These are phyloP conservation scores for Colletotrichum sp. DNA, from an alignment of 2,329 filamentous ascomycete species.

Conservation along the genomic window DNA sequence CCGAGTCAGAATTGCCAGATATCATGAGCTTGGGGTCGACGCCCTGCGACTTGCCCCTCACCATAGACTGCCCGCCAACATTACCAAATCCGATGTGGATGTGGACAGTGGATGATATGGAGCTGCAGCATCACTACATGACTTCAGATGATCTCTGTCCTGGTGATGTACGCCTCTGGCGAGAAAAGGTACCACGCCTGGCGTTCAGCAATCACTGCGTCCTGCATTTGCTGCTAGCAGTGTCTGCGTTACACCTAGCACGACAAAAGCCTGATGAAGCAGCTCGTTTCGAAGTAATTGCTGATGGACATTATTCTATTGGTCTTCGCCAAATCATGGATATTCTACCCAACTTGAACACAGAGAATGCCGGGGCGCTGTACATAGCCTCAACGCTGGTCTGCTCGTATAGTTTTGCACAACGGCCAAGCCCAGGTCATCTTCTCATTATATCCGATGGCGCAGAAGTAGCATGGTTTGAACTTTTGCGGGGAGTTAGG, in stretches of 20 bases:
- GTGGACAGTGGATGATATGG: slow-evolving; percentile 15
- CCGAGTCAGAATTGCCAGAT: not conserved
- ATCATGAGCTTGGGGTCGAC: not conserved
- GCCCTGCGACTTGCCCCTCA: not conserved
- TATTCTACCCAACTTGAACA: slow-evolving; percentile 4
- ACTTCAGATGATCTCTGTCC: not conserved
- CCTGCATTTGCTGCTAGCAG: slow-evolving; percentile 18
- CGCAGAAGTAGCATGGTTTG: slow-evolving; percentile 22
- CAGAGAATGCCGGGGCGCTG: slow-evolving; percentile 13
- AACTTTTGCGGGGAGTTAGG: slow-evolving; percentile 21
- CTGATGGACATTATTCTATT: slow-evolving; percentile 10
- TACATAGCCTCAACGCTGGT: slow-evolving; percentile 15
- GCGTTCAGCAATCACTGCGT: slow-evolving; percentile 13
- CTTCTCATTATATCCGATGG: slow-evolving; percentile 22
- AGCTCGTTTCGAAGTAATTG: not conserved
- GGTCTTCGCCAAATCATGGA: slow-evolving; percentile 18
- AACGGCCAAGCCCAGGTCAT: slow-evolving; percentile 16
- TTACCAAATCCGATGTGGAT: not conserved
- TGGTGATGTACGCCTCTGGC: slow-evolving; percentile 5
- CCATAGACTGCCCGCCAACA: not conserved
- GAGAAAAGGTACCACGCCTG: slow-evolving; percentile 13
- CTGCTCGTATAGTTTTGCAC: slow-evolving; percentile 15
- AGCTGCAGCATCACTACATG: slow-evolving; percentile 17
- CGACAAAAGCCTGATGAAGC: not conserved
- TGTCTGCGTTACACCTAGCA: slow-evolving; percentile 1